phyloP scores from a whole-genome alignment of 78 protist species.

The Tieghemostelium lacteum region DNA sequence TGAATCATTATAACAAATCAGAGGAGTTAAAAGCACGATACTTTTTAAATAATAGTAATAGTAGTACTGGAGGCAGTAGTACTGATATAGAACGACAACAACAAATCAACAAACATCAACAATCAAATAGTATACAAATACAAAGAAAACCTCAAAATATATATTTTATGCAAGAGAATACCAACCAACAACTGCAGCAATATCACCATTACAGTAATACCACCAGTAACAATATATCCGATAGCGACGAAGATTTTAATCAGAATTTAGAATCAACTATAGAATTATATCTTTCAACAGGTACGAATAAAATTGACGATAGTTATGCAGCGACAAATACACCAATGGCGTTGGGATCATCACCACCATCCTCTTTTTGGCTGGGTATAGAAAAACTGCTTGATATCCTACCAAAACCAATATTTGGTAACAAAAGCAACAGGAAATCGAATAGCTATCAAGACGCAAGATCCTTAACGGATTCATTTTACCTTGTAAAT shows the following conservation, averaged over 20 bases:
- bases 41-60: not conserved
- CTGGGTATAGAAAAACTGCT: slow-evolving; percentile 57
- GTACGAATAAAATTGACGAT: not conserved
- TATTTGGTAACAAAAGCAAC: slow-evolving; percentile 9
- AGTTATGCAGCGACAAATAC: not conserved
- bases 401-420: slow-evolving; percentile 72
- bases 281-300: not conserved
- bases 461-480: slow-evolving; percentile 21
- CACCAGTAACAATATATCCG: not conserved
- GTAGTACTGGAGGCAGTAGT: not conserved
- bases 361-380: slow-evolving; percentile 50
- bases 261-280: not conserved
- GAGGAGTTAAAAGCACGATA: slow-evolving; percentile 5
- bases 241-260: not conserved
- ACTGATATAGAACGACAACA: not conserved
- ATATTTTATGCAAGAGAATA: not conserved
- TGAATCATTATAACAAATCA: slow-evolving; percentile 41
- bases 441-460: not conserved
- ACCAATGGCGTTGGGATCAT: not conserved
- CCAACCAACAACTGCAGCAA: not conserved
- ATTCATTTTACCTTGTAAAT: slow-evolving; percentile 39
- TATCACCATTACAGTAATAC: not conserved
- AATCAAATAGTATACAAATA: not conserved
- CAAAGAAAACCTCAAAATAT: not conserved
- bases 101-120: not conserved